Evolutionary conservation across 176 grass and related monocot genomes (phyloP), one percentile per base, ranked within the genome.

Genomic region (Leersia perrieri): DNA sequence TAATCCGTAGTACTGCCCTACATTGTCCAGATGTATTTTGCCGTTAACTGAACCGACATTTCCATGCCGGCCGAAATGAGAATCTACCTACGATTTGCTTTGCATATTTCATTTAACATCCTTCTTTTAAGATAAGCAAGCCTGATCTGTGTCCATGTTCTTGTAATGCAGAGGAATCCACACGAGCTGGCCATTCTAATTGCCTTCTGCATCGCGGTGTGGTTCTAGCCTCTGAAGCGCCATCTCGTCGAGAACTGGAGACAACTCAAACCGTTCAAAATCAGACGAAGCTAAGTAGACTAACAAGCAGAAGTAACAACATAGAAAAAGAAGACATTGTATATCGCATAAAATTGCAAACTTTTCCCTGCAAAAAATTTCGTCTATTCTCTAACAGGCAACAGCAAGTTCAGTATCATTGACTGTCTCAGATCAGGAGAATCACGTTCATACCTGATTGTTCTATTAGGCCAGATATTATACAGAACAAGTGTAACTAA

Each of bases 101-200:
- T n/a, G 11, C 34, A 31, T 16, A 67, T 68, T 44, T 62, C 22
- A 47, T 9, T 42, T 62, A 4, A 2, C 29, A 60, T 5, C 15
- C 3, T 26, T 57, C 14, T n/a, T 9, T 51, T 88, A 12, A 33
- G 47, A 78, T 35, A 72, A 28, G 22, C 63, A 70, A 74, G 33
- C 11, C 45, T 86, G 22, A 92, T 80, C 76, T 45, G 42, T 33
- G 79, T 84, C 45, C 63, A 62, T 80, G 22, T 63, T 71, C 33
- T 75, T 87, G 62, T 77, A 20, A 62, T 80, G 33, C 88, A 91
- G 88, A 94, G 68, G 83, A 74, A 68, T 83, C 60, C 80, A 42
- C 82, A 57, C 22, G 77, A 86, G 70, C 6, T 84, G 51, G 79
- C 25, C 57, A 33, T 86, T 63, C 60, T 66, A 55, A 53, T 94